Evolutionary conservation across 2,329 filamentous ascomycete species (phyloP), one percentile per base, ranked within the genome.

Genomic region (Diaporthe sp.): DNA sequence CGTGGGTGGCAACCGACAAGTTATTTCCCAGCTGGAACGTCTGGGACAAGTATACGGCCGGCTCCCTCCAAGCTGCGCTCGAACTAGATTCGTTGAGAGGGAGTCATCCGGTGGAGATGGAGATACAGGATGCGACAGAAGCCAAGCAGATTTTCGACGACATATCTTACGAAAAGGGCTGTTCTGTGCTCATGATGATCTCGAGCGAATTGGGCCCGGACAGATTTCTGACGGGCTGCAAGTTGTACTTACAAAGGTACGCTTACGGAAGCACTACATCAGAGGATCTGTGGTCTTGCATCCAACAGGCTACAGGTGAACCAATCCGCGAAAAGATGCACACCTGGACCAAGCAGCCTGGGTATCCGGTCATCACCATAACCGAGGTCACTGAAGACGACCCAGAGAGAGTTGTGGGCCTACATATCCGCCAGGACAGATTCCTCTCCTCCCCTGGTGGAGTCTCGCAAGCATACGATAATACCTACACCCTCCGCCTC

Each of bases 121-220:
- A 95, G 0, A 96, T 98, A 42, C 92, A 92, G 78, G 95, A 98
- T 82, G 96, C 95, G 37, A 90, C 98, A 15, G 96, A 98, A 79
- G 94, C 98, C 76, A 97, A 98, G 83, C 97, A 98, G 84, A 97
- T 98, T 77, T 98, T 99, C 81, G 97, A 99, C 82, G 91, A 93
- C 82, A 98, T 99, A 84, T 97, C 94, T 84, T 99, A 98, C 82
- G 88, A 97, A 77, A 98, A 99, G 86, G 97, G 97, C 55, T 97
- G 95, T 85, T 98, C 96, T 4, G 94, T 97, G 74, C 97, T 99
- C 81, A 93, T 96, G 81, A 98, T 98, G 97, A 85, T 99, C 79
- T 96, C 95, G 78, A 92, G 93, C 79, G 94, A 98, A 83, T 90
- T 99, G n/a, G 95, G 95, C 19, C 92, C 93, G 70, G 92, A 97